Evolutionary conservation across 257 asterid species (phyloP).

Genomic region (Rauvolfia tetraphylla): DNA sequence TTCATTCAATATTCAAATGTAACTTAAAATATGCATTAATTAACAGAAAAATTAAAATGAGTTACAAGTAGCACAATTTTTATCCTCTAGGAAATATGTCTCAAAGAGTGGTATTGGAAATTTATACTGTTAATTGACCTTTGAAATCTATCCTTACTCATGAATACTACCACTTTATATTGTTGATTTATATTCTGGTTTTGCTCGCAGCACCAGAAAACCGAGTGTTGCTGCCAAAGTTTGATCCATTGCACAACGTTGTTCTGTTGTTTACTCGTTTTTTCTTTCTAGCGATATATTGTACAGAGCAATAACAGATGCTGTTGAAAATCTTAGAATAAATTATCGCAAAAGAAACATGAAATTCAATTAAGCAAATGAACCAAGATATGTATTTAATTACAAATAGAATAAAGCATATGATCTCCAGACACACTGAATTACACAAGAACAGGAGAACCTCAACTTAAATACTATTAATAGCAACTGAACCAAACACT

Average conservation of each 20-base stretch:
- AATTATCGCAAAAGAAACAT: neutral
- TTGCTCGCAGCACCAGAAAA: neutral
- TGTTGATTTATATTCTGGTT: neutral
- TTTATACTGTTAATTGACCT: too few species aligned
- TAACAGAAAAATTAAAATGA: too few species aligned
- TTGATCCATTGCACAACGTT: neutral
- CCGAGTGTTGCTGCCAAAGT: neutral
- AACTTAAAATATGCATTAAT: too few species aligned
- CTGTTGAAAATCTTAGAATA: neutral
- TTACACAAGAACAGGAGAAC: neutral
- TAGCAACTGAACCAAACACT: neutral
- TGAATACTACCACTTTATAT: neutral
- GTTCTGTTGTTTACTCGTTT: neutral
- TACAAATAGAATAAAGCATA: conserved; percentile 7
- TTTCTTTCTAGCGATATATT: neutral
- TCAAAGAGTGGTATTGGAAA: too few species aligned
- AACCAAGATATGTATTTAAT: neutral
- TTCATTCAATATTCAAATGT: too few species aligned
- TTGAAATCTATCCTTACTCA: too few species aligned
- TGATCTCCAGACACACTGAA: neutral
- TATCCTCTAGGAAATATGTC: too few species aligned
- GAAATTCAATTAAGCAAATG: neutral
- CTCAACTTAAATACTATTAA: neutral
- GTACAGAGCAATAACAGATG: neutral
- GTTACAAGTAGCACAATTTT: too few species aligned